These are phyloP conservation scores for Teratosphaeria zuluensis DNA, from an alignment of 2,329 filamentous ascomycete genomes.

Conservation along the genomic window DNA sequence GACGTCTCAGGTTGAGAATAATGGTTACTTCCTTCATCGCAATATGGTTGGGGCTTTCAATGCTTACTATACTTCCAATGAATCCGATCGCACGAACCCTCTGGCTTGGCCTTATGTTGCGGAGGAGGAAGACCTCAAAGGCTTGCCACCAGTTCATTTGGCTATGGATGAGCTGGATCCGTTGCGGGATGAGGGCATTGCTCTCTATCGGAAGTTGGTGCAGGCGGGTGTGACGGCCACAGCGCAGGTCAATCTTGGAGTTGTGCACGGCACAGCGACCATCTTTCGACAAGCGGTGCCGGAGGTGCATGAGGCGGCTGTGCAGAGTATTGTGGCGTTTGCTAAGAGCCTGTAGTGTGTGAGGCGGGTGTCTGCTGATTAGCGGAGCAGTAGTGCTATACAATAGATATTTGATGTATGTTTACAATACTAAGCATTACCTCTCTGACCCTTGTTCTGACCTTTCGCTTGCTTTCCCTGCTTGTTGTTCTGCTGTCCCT, in stretches of 20 bases:
- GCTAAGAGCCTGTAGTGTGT: slow-evolving; percentile 10
- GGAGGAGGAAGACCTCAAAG: slow-evolving; percentile 17
- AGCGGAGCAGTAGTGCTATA: too few species aligned
- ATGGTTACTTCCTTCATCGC: slow-evolving; percentile 17
- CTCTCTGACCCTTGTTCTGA: too few species aligned
- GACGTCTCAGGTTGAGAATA: slow-evolving; percentile 18
- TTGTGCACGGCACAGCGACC: slow-evolving; percentile 14
- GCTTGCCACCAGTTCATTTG: slow-evolving; percentile 20
- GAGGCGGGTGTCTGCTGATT: too few species aligned
- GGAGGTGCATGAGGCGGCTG: slow-evolving; percentile 14
- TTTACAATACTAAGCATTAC: too few species aligned
- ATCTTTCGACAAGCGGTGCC: slow-evolving; percentile 18
- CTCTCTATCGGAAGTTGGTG: slow-evolving; percentile 17
- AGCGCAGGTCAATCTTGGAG: slow-evolving; percentile 18
- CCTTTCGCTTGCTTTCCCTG: not conserved
- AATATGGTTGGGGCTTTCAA: slow-evolving; percentile 6
- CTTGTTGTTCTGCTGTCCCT: not conserved
- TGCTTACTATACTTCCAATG: slow-evolving; percentile 14
- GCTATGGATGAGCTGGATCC: slow-evolving; percentile 24
- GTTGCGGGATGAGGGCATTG: slow-evolving; percentile 22
- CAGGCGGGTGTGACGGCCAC: slow-evolving; percentile 17
- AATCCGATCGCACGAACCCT: slow-evolving; percentile 13
- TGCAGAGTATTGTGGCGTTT: slow-evolving; percentile 17
- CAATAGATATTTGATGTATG: too few species aligned
- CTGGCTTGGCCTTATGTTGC: slow-evolving; percentile 25